These are phyloP conservation scores for Clarkia xantiana DNA, from an alignment of 345 rosid genomes.

Conservation along the genomic window DNA sequence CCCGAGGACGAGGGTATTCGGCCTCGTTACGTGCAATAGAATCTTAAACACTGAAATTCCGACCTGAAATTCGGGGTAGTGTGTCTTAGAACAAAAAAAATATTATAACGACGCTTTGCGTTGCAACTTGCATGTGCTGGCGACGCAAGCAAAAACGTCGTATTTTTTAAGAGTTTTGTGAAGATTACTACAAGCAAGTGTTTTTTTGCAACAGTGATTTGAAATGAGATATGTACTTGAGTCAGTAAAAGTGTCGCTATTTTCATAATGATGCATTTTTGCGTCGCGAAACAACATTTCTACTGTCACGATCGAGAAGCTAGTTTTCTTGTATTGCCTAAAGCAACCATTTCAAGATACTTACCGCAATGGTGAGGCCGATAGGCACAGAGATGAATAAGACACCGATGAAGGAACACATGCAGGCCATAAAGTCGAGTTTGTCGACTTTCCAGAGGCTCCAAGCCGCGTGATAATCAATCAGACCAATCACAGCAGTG, in stretches of 20 bases:
- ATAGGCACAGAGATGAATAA: constrained; percentile 85
- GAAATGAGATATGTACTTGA: too few species aligned
- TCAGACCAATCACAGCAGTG: constrained; percentile 89
- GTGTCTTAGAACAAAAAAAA: neutral
- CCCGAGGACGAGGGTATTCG: constrained; percentile 64
- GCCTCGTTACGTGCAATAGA: constrained; percentile 74
- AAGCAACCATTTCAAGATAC: constrained; percentile 3
- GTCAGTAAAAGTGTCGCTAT: too few species aligned
- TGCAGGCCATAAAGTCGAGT: constrained; percentile 83
- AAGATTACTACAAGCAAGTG: too few species aligned
- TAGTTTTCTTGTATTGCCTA: too few species aligned
- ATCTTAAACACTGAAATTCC: constrained; percentile 82
- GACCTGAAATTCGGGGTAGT: constrained; percentile 32
- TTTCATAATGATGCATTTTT: too few species aligned
- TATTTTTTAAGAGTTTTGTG: too few species aligned
- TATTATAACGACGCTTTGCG: too few species aligned
- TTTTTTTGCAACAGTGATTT: too few species aligned
- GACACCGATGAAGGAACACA: constrained; percentile 81
- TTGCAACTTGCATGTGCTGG: too few species aligned
- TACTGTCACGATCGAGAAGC: too few species aligned
- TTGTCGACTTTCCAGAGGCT: constrained; percentile 83
- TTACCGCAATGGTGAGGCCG: constrained; percentile 83
- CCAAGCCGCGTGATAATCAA: constrained; percentile 58
- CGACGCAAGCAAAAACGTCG: too few species aligned
- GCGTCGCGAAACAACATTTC: too few species aligned